phyloP scores from a whole-genome alignment of 2,329 filamentous ascomycete genomes.

The Calonectria montana region DNA sequence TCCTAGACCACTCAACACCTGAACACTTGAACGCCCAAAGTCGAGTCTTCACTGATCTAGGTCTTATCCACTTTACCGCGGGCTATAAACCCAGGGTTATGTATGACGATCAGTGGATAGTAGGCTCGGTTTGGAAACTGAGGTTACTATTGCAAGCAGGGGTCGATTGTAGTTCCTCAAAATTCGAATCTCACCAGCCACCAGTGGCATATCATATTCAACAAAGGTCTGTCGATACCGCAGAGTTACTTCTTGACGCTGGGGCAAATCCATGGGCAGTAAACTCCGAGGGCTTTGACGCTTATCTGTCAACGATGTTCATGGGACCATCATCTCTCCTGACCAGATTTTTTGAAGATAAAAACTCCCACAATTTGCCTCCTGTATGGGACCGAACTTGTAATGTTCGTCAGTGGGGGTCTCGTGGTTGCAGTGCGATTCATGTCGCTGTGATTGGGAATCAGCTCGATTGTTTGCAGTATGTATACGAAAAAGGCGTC shows the following conservation, averaged over 20 bases:
- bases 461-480: background rate
- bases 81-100: background rate
- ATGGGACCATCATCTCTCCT: background rate
- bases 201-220: background rate
- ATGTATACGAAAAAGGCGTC: too few relatives aligned
- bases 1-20: background rate
- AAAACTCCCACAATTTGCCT: background rate
- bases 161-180: background rate
- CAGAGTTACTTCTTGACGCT: background rate
- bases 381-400: background rate
- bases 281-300: background rate
- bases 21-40: background rate
- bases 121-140: background rate
- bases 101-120: rapidly evolving
- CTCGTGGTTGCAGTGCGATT: background rate
- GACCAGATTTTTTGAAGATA: rapidly evolving
- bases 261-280: conserved; percentile 16
- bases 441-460: background rate
- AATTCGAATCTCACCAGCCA: background rate
- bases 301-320: rapidly evolving
- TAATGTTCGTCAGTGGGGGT: background rate
- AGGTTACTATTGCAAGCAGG: background rate
- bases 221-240: background rate
- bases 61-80: background rate
- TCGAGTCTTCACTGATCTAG: background rate